Percentiles rank a stretch among this genome's conserved stretches.
Conservation (phyloP, 1,284 basidiomycete species). For the Moesziomyces antarcticus region DNA sequence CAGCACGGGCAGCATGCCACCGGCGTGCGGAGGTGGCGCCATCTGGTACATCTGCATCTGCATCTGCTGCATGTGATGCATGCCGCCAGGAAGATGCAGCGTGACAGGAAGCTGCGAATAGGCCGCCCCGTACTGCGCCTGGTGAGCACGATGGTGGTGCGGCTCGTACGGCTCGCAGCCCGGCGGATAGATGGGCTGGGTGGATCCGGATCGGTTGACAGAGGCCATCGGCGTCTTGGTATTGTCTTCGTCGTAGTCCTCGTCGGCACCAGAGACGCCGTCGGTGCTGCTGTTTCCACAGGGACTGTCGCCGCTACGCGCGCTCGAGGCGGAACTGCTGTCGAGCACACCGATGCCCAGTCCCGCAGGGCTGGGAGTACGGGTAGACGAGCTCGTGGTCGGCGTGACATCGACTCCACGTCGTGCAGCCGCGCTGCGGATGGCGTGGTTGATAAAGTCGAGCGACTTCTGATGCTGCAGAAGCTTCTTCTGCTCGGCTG, state of each 20-base stretch:
- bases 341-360: slow-evolving; percentile 57
- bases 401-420: slow-evolving; percentile 38
- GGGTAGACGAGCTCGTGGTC: slow-evolving; percentile 17
- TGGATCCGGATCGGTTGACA: not conserved
- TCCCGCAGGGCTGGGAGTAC: slow-evolving; percentile 45
- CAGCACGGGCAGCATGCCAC: slow-evolving; percentile 24
- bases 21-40: not conserved
- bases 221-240: slow-evolving; percentile 31
- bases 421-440: slow-evolving; percentile 65
- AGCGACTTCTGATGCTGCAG: slow-evolving; percentile 66
- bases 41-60: slow-evolving; percentile 41
- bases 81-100: slow-evolving; percentile 25
- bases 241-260: slow-evolving; percentile 20
- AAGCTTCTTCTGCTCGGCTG: slow-evolving; percentile 20
- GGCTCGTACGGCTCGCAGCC: slow-evolving; percentile 39
- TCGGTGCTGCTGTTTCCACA: slow-evolving; percentile 28
- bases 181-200: slow-evolving; percentile 16
- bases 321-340: slow-evolving; percentile 12
- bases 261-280: slow-evolving; percentile 18
- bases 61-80: slow-evolving; percentile 38
- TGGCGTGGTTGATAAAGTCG: slow-evolving; percentile 67
- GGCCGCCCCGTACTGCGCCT: slow-evolving; percentile 5
- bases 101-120: slow-evolving; percentile 29
- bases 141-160: slow-evolving; percentile 32
- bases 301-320: slow-evolving; percentile 13